These are phyloP conservation scores for Penicillium lividum DNA, from an alignment of 495 filamentous ascomycete genomes.

Conservation along the genomic window DNA sequence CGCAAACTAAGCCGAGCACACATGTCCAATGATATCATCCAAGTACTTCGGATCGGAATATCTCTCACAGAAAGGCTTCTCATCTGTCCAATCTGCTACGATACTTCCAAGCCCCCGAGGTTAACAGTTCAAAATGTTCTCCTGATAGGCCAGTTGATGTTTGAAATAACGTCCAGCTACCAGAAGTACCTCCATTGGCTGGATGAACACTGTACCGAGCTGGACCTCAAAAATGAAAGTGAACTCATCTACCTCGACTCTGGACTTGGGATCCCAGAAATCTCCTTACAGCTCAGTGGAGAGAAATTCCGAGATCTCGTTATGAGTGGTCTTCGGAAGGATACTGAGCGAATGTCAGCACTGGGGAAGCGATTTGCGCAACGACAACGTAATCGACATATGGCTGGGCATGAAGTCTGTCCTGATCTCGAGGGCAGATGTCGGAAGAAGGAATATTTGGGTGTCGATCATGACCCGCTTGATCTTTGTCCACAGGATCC, in stretches of 20 bases:
- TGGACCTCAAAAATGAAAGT: slow-evolving; percentile 12
- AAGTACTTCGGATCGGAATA: slow-evolving; percentile 20
- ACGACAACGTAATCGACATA: slow-evolving; percentile 28
- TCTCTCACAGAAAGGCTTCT: slow-evolving; percentile 23
- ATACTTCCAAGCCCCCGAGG: slow-evolving; percentile 29
- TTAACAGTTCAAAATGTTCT: slow-evolving; percentile 32
- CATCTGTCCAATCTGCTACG: slow-evolving; percentile 28
- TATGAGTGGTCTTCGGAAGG: slow-evolving; percentile 22
- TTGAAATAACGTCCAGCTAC: slow-evolving; percentile 27
- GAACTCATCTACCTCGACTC: slow-evolving; percentile 21
- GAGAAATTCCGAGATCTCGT: slow-evolving; percentile 21
- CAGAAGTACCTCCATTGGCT: slow-evolving; percentile 29
- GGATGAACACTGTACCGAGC: slow-evolving; percentile 18
- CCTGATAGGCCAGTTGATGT: slow-evolving; percentile 28
- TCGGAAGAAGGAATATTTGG: slow-evolving; percentile 22
- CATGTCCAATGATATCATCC: slow-evolving; percentile 22
- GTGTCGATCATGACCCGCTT: slow-evolving; percentile 24
- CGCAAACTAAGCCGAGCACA: slow-evolving; percentile 22
- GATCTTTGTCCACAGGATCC: slow-evolving; percentile 30
- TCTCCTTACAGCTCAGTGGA: slow-evolving; percentile 23
- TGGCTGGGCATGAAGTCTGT: slow-evolving; percentile 27
- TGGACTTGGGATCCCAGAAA: slow-evolving; percentile 14
- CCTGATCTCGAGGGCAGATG: slow-evolving; percentile 23
- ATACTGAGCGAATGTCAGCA: slow-evolving; percentile 17
- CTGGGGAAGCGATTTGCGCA: slow-evolving; percentile 24